A percentile compares a stretch with the other conserved stretches of the same genome.
Conservation (phyloP, 129 eudicot species). For the Kitagawia praeruptora region DNA sequence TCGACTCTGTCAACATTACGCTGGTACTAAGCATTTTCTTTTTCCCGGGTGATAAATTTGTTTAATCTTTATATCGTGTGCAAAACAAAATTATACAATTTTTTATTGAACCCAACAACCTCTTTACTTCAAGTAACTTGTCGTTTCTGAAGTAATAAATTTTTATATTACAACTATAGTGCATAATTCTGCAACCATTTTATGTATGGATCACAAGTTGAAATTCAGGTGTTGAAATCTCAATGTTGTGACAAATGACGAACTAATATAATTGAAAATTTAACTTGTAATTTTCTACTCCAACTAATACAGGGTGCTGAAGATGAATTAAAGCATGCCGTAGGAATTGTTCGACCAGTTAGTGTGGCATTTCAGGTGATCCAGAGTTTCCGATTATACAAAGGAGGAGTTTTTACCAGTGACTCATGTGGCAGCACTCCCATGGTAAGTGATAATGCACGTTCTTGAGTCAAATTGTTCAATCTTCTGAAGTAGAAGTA, state of each 20-base stretch:
- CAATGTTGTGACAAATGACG: neutral
- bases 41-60: neutral
- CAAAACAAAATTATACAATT: neutral
- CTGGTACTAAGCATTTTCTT: slow-evolving; percentile 34
- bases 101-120: neutral
- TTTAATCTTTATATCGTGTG: neutral
- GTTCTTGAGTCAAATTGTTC: neutral
- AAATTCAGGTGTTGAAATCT: neutral
- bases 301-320: slow-evolving; percentile 69
- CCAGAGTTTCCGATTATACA: slow-evolving; percentile 40
- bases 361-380: slow-evolving; percentile 94
- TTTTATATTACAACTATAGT: neutral
- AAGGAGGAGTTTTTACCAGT: slow-evolving; percentile 82
- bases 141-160: neutral
- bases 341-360: slow-evolving; percentile 86
- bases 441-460: slow-evolving; percentile 42
- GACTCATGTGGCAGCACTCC: slow-evolving; percentile 65
- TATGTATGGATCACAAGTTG: neutral
- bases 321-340: slow-evolving; percentile 96
- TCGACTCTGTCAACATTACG: slow-evolving; percentile 80
- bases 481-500: neutral
- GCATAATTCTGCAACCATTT: neutral
- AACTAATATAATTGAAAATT: neutral
- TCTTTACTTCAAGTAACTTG: neutral
- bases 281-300: neutral